phyloP scores from a whole-genome alignment of 176 grass and related monocot species.

The Rhynchospora breviuscula region DNA sequence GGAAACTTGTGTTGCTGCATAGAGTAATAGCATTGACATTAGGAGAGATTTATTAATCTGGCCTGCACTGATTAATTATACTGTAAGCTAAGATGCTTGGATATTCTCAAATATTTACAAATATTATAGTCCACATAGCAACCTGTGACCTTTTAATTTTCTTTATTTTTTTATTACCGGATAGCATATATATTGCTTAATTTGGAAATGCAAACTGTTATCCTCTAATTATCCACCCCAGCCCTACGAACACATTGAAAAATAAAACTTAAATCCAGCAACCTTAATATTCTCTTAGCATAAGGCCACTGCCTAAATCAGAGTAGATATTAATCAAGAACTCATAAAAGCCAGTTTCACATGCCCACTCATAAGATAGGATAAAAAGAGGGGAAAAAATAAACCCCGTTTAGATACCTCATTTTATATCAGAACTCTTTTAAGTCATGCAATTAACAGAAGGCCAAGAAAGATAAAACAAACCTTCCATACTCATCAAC shows the following conservation, averaged over 20 bases:
- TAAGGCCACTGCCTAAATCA: background rate
- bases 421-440: background rate
- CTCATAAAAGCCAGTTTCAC: background rate
- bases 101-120: background rate
- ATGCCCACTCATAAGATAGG: background rate
- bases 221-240: background rate
- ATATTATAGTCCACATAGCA: background rate
- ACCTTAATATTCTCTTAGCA: background rate
- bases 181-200: background rate
- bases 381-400: background rate
- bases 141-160: background rate
- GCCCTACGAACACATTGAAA: background rate
- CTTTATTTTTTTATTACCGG: background rate
- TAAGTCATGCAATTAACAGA: background rate
- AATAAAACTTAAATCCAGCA: background rate
- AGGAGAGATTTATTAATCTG: background rate
- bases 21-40: conserved; percentile 12
- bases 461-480: conserved; percentile 1
- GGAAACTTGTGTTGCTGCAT: conserved; percentile 76
- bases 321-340: background rate
- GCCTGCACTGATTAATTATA: background rate
- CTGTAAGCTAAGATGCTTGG: background rate
- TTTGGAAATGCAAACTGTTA: background rate
- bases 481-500: conserved; percentile 99
- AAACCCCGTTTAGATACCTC: background rate